These are phyloP conservation scores for Tremella yokohamensis DNA, from an alignment of 768 basidiomycete species.

Conservation along the genomic window DNA sequence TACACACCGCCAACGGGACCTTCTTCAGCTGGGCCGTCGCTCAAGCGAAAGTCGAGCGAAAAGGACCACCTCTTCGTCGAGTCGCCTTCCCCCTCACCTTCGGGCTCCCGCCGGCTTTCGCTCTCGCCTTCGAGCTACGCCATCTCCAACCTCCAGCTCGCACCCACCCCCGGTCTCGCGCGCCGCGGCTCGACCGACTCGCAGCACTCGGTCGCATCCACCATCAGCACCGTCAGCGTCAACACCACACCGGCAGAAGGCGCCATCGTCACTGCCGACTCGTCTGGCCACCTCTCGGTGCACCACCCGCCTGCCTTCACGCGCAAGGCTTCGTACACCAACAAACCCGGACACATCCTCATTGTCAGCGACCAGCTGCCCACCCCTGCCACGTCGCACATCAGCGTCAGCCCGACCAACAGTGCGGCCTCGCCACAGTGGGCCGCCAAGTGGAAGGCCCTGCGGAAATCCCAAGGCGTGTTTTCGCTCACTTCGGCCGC, in stretches of 20 bases:
- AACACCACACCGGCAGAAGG: conserved; percentile 26
- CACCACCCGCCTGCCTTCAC: conserved; percentile 13
- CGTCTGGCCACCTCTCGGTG: conserved; percentile 28
- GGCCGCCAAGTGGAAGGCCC: no score
- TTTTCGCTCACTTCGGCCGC: no score
- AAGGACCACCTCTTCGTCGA: not conserved
- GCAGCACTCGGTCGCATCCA: conserved; percentile 16
- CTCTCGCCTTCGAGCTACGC: conserved; percentile 16
- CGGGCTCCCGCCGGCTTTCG: conserved; percentile 12
- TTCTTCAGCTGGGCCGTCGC: not conserved
- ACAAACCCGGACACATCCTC: conserved; percentile 34
- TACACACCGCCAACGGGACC: not conserved
- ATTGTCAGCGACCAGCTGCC: conserved; percentile 20
- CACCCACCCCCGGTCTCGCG: conserved; percentile 40
- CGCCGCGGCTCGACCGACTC: conserved; percentile 35
- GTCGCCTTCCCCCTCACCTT: conserved; percentile 15
- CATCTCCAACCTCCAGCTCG: conserved; percentile 34
- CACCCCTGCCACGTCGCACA: no score
- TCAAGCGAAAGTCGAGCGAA: not conserved
- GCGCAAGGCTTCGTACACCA: conserved; percentile 43
- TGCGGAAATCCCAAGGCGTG: no score
- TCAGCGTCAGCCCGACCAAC: no score
- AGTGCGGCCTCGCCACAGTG: no score
- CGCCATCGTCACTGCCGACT: conserved; percentile 25
- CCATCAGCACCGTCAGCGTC: conserved; percentile 13